These are phyloP conservation scores for Ramichloridium luteum DNA, from an alignment of 2,329 filamentous ascomycete species.

Conservation along the genomic window DNA sequence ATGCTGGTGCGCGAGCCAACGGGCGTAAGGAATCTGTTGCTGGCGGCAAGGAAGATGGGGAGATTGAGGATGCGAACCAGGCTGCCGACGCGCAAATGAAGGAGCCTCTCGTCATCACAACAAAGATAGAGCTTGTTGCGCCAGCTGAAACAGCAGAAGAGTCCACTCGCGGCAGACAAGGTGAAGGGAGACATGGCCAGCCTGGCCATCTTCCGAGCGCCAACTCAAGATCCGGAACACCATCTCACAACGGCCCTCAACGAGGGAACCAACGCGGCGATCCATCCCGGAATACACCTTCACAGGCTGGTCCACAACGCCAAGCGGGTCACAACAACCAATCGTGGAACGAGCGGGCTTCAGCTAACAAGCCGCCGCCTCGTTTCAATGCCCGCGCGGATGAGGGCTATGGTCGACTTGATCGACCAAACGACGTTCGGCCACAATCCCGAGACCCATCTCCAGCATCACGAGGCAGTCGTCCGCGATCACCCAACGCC, in stretches of 20 bases:
- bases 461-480: constrained; percentile 18
- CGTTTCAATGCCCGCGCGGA: constrained; percentile 24
- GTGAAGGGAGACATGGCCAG: background rate
- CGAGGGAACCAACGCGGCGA: too few relatives aligned
- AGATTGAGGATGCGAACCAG: constrained; percentile 52
- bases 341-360: background rate
- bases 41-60: constrained; percentile 50
- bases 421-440: constrained; percentile 29
- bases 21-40: constrained; percentile 19
- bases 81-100: constrained; percentile 15
- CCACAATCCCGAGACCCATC: constrained; percentile 29
- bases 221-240: too few relatives aligned
- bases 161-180: too few relatives aligned
- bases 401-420: constrained; percentile 33
- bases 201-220: background rate
- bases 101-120: constrained; percentile 11
- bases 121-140: background rate
- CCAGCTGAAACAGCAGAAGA: background rate
- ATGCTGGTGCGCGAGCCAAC: constrained; percentile 13
- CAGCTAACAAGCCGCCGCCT: constrained; percentile 6
- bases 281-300: too few relatives aligned
- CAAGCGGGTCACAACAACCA: too few relatives aligned
- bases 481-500: constrained; percentile 3
- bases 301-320: too few relatives aligned
- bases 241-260: too few relatives aligned